phyloP scores from a whole-genome alignment of 2,329 filamentous ascomycete genomes.

The Fonsecaea nubica region DNA sequence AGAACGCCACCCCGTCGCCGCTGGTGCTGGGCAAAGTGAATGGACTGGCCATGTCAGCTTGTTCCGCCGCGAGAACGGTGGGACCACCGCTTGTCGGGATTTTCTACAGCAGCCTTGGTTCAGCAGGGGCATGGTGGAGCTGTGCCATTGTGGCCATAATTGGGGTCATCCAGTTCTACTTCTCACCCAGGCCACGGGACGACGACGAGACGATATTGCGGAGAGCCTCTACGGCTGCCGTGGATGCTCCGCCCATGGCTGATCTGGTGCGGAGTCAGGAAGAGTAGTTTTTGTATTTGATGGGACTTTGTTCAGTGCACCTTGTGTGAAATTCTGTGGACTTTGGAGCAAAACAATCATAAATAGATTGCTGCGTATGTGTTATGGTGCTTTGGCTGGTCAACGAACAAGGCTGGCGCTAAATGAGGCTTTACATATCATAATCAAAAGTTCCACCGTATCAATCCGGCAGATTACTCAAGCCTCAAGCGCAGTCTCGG shows the following conservation, averaged over 20 bases:
- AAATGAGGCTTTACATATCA: not conserved
- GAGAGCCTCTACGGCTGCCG: constrained; percentile 7
- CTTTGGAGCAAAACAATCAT: not conserved
- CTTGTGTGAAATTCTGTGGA: not conserved
- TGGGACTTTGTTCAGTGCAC: not conserved
- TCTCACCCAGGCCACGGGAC: constrained; percentile 46
- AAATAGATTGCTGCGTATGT: not conserved
- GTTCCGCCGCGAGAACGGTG: constrained; percentile 70
- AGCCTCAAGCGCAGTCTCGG: not conserved
- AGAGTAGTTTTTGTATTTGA: not conserved
- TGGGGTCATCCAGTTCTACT: constrained; percentile 67
- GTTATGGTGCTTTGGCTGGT: not conserved
- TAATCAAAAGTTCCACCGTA: not conserved
- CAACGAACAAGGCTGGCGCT: not conserved
- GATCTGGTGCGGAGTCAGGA: constrained; percentile 5
- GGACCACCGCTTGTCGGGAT: constrained; percentile 70
- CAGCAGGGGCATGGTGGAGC: constrained; percentile 69
- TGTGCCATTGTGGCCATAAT: constrained; percentile 63
- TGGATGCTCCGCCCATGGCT: constrained; percentile 18
- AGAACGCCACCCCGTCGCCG: constrained; percentile 66
- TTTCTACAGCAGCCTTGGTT: constrained; percentile 66
- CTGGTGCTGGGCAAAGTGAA: constrained; percentile 69
- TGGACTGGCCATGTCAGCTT: constrained; percentile 69
- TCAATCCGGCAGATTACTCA: not conserved
- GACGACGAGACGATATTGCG: constrained; percentile 27